Evolutionary conservation across 176 grass and related monocot species (phyloP), one percentile per base, ranked within the genome.

Genomic region (Carex kokanica): DNA sequence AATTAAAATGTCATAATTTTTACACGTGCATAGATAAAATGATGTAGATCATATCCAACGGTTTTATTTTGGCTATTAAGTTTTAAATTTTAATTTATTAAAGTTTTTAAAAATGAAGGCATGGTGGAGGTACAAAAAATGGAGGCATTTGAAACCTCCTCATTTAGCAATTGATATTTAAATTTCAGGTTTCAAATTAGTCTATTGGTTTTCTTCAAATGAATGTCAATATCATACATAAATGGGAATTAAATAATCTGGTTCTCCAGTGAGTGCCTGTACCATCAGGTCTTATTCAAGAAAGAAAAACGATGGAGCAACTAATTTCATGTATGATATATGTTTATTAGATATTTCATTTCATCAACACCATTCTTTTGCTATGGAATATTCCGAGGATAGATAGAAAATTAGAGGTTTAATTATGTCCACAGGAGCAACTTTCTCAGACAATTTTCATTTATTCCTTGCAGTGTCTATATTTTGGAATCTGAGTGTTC

Each of bases 361-460:
- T 74, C 70, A 74, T 77, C 11, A 53, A 49, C 73, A 55, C 73
- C 73, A 77, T 31, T 25, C 73, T 54, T 77, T 77, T 31, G 17
- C 54, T 55, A 16, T 53, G 47, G 73, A 77, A 77, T 77, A 77
- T 77, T 55, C 73, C 5, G 5, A 54, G 24, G 21, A 77, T 32
- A 77, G 17, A 8, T 55, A 31, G 47, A 77, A 18, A 47, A 77
- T 32, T 77, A 77, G 43, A 24, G 51, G 49, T 54, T 77, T 55
- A 77, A 77, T 77, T 55, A 29, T 16, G 23, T 53, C 73, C 73
- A 54, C 49, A 77, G 13, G 27, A 29, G 6, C 34, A 70, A 20
- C 66, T 43, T 70, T 70, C 17, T 41, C 34, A 55, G 8, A 75
- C 2, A 55, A 55, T 55, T 32, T 31, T 77, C 31, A 16, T 38